Evolutionary conservation across 768 basidiomycete genomes (phyloP).

Genomic region (Naganishia randhawae): DNA sequence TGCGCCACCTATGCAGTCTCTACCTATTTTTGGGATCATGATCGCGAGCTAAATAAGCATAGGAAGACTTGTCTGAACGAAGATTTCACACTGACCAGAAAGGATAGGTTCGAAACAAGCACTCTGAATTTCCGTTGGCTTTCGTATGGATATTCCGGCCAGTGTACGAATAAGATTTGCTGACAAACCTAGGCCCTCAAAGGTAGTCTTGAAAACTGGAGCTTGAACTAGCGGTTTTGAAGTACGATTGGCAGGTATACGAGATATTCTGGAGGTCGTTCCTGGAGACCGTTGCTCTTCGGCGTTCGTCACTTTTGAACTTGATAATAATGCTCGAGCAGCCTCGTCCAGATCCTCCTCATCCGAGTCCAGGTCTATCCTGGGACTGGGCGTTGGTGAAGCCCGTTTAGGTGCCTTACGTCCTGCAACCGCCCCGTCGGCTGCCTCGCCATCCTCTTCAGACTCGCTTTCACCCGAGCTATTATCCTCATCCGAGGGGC

Average conservation of each 20-base stretch:
- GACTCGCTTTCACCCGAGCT: background rate
- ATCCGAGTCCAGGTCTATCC: constrained; percentile 24
- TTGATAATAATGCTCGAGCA: constrained; percentile 13
- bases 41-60: background rate
- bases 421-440: background rate
- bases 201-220: constrained; percentile 40
- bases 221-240: constrained; percentile 27
- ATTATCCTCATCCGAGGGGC: no score
- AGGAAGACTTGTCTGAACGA: constrained; percentile 55
- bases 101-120: constrained; percentile 87
- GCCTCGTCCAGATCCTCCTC: constrained; percentile 15
- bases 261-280: constrained; percentile 19
- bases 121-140: constrained; percentile 80
- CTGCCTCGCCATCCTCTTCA: constrained; percentile 9
- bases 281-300: background rate
- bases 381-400: background rate
- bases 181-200: constrained; percentile 52
- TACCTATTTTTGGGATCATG: constrained; percentile 58
- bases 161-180: constrained; percentile 63
- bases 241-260: background rate
- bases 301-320: background rate
- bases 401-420: background rate
- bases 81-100: constrained; percentile 40
- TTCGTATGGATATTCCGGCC: constrained; percentile 73
- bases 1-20: constrained; percentile 95